Base-by-base conservation (phyloP, 2,329 filamentous ascomycete genomes). In the Pyrenophora tritici-repentis region DNA sequence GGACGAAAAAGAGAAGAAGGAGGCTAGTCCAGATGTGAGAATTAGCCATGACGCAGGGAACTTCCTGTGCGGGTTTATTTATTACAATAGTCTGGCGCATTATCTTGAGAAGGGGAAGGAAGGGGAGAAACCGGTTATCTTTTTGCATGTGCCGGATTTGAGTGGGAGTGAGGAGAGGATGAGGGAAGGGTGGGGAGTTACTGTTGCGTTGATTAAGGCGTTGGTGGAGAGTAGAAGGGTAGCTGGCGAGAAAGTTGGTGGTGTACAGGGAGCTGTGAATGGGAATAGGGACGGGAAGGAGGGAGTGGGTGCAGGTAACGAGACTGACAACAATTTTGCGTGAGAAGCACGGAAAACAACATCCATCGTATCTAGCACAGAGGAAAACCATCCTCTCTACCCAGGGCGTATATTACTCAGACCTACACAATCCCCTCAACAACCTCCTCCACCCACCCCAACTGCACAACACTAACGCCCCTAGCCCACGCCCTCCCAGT, bases 401-500 rank as follows among this genome's bases (percentile, higher is more conserved):
- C 22, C 22, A 24, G 8, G 8, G 7, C 10, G 3, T 12, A 4
- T 29, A 22, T 33, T 40, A 17, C 38, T 18, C 12, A 31, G 8
- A 24, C 8, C 39, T 64, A 68, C 58, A 69, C 54, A 10, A 71
- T 59, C n/a, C 55, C 61, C 17, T 66, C 68, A 16, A 77, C 59
- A 17, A 80, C 76, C 51, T 85, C 81, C 17, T 78, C 80, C 18
- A 87, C 75, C 85, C 85, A 87, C 55, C 81, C 77, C 75, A 86
- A 74, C 72, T 86, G 81, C 44, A 87, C 81, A 1, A 81, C 82
- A 68, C 83, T 86, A 6, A 86, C 84, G 3, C 82, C 80, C 41
- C 83, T 76, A 12, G 83, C 85, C 73, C 86, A 87, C 46, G 82
- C 82, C 58, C 82, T 82, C 36, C 81, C 86, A 16, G 85, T 87